These are phyloP conservation scores for Stropharia rugosoannulata DNA, from an alignment of 768 basidiomycete genomes.

Conservation along the genomic window DNA sequence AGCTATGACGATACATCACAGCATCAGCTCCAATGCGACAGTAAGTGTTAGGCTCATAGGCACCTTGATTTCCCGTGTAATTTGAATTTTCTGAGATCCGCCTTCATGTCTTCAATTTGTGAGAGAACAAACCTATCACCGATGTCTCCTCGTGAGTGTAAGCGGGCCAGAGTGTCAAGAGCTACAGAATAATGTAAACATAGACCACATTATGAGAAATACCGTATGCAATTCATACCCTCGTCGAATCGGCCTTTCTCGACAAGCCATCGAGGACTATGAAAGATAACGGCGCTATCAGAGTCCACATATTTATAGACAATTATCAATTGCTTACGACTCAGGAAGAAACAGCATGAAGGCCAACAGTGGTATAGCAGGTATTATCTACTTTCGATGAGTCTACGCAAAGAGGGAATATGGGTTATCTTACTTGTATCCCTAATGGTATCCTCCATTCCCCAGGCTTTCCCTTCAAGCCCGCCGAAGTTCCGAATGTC, in stretches of 20 bases:
- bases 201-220: neutral
- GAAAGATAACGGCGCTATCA: neutral
- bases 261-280: conserved; percentile 49
- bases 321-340: conserved; percentile 30
- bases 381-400: conserved; percentile 29
- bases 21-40: neutral
- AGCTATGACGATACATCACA: conserved; percentile 17
- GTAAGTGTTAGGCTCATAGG: neutral
- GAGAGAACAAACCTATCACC: conserved; percentile 46
- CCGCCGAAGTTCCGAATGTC: conserved; percentile 41
- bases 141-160: conserved; percentile 50
- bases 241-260: conserved; percentile 50
- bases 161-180: conserved; percentile 41
- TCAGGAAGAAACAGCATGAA: conserved; percentile 54
- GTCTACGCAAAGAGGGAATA: no score
- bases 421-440: conserved; percentile 27
- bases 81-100: conserved; percentile 30
- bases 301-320: neutral
- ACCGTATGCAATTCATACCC: conserved; percentile 20
- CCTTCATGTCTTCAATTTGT: conserved; percentile 44
- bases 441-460: conserved; percentile 55
- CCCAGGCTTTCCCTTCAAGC: conserved; percentile 32
- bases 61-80: conserved; percentile 42
- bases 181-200: conserved; percentile 17
- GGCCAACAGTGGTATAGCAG: conserved; percentile 46